Evolutionary conservation across 108 stramenopile genomes (phyloP).

Genomic region (Cyclotella kingstonii): DNA sequence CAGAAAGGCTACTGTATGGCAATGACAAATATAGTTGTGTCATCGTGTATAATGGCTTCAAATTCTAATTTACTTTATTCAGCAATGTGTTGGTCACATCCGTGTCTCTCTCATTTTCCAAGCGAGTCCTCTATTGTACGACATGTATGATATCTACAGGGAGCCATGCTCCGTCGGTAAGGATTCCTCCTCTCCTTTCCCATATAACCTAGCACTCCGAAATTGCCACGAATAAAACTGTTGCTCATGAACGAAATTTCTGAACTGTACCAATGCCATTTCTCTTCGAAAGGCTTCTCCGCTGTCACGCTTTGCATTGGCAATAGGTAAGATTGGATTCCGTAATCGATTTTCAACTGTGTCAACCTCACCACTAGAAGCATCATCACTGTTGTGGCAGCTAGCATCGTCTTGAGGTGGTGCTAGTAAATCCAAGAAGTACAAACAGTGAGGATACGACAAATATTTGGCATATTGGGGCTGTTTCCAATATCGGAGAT

Average conservation of each 20-base stretch:
- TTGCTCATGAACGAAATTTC: slow-evolving; percentile 85
- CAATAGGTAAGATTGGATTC: too few relatives aligned
- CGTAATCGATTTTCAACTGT: too few relatives aligned
- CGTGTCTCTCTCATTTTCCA: too few relatives aligned
- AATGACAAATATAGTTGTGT: too few relatives aligned
- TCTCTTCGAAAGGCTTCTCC: slow-evolving; percentile 72
- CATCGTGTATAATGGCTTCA: too few relatives aligned
- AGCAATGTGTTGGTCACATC: too few relatives aligned
- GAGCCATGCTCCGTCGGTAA: too few relatives aligned
- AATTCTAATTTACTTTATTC: too few relatives aligned
- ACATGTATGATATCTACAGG: too few relatives aligned
- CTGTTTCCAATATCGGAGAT: slow-evolving; percentile 73
- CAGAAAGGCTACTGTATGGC: too few relatives aligned
- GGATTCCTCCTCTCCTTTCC: slow-evolving; percentile 30
- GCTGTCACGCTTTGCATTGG: slow-evolving; percentile 22
- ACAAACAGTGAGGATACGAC: slow-evolving; percentile 75
- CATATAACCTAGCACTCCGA: slow-evolving; percentile 68
- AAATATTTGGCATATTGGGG: slow-evolving; percentile 80
- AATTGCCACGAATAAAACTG: slow-evolving; percentile 86
- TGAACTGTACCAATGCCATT: slow-evolving; percentile 72
- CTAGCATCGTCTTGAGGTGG: slow-evolving; percentile 24
- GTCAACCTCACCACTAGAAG: background rate
- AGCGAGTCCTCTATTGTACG: too few relatives aligned
- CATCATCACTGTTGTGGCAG: background rate
- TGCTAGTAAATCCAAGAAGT: slow-evolving; percentile 79